Percentiles rank a stretch among this genome's conserved stretches.
These are phyloP conservation scores for Dryas drummondii DNA, from an alignment of 306 rosid species.

Conservation along the genomic window DNA sequence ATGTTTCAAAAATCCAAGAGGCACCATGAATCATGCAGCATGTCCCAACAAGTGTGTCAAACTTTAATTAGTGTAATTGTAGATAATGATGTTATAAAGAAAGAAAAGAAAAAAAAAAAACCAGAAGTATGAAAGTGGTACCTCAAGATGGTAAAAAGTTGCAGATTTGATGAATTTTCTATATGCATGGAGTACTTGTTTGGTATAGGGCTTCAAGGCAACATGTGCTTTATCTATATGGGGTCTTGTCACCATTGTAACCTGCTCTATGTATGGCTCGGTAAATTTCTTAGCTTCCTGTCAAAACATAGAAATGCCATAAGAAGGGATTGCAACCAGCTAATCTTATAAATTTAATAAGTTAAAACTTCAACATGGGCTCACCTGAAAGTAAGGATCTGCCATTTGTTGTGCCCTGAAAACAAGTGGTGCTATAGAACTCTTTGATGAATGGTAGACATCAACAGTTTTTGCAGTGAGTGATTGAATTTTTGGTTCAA, in stretches of 20 bases:
- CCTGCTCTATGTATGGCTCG: slow-evolving; percentile 23
- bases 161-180: slow-evolving; percentile 25
- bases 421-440: slow-evolving; percentile 26
- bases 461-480: slow-evolving; percentile 27
- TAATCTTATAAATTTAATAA: slow-evolving; percentile 8
- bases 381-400: slow-evolving; percentile 29
- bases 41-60: no score
- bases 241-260: slow-evolving; percentile 22
- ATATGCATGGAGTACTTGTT: background rate
- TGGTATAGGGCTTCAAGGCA: slow-evolving; percentile 17
- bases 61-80: background rate
- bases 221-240: slow-evolving; percentile 18
- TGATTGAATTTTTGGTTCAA: slow-evolving; percentile 24
- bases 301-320: slow-evolving; percentile 8
- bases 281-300: slow-evolving; percentile 35
- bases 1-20: background rate
- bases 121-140: background rate
- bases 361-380: background rate
- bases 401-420: slow-evolving; percentile 20
- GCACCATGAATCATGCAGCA: no score
- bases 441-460: slow-evolving; percentile 29
- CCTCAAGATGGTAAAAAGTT: slow-evolving; percentile 39
- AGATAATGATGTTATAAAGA: background rate
- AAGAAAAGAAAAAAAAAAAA: background rate
- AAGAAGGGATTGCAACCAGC: slow-evolving; percentile 1